These are phyloP conservation scores for Taxillus chinensis DNA, from an alignment of 164 flowering plant genomes.

Conservation along the genomic window DNA sequence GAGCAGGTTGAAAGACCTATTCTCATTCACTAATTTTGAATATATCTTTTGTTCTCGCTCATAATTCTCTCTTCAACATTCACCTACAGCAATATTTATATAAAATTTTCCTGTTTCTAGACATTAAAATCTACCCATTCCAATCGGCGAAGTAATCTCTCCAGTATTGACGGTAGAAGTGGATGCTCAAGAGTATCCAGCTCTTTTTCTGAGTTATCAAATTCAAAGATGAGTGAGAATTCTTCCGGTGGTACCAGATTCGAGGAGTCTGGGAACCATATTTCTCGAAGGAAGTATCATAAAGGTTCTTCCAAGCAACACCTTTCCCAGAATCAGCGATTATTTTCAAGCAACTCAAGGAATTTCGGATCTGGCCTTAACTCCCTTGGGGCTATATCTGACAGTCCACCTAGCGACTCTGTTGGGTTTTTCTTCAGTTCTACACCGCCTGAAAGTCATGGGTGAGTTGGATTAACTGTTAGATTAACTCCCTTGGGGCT, in stretches of 20 bases:
- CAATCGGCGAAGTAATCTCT: constrained; percentile 26
- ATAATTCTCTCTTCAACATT: not conserved
- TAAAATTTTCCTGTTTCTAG: constrained; percentile 23
- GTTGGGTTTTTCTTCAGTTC: constrained; percentile 93
- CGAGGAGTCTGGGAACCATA: constrained; percentile 41
- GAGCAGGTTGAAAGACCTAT: constrained; percentile 58
- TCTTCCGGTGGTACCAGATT: constrained; percentile 19
- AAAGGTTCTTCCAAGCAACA: constrained; percentile 53
- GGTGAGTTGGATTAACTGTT: constrained; percentile 32
- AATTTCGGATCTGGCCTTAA: constrained; percentile 52
- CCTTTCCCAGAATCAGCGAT: constrained; percentile 49
- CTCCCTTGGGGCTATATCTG: constrained; percentile 52
- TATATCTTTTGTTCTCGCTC: not conserved
- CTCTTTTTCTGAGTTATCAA: constrained; percentile 20
- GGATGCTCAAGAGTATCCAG: constrained; percentile 30
- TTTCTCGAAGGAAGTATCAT: constrained; percentile 47
- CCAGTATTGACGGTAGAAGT: constrained; percentile 29
- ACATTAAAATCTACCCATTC: constrained; percentile 49
- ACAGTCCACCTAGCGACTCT: constrained; percentile 90
- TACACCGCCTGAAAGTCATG: constrained; percentile 79
- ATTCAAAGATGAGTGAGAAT: constrained; percentile 24
- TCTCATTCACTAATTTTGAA: not conserved
- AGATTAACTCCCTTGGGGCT: too few species aligned
- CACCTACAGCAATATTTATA: not conserved
- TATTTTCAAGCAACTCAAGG: constrained; percentile 57